Conservation (phyloP, 345 rosid genomes). For the Limnanthes douglasii region DNA sequence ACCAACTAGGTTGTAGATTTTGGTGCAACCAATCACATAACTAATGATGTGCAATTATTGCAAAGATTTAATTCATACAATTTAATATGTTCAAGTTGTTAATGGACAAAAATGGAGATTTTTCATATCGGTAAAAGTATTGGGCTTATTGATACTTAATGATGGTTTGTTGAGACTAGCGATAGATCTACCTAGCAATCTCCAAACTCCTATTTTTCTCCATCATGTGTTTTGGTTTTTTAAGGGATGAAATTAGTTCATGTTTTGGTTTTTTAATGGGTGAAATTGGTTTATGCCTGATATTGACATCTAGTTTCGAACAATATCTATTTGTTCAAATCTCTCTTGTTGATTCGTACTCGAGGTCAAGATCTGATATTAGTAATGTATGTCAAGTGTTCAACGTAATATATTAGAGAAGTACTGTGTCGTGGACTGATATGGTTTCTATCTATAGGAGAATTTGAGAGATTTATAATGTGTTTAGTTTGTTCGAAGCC, state of each 20-base stretch:
- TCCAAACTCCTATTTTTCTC: too few relatives aligned
- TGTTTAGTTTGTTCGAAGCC: slow-evolving; percentile 36
- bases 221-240: slow-evolving; percentile 15
- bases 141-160: too few relatives aligned
- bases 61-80: too few relatives aligned
- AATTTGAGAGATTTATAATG: slow-evolving; percentile 34
- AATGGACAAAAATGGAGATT: too few relatives aligned
- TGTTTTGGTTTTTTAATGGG: slow-evolving; percentile 15
- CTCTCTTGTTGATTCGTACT: slow-evolving; percentile 54
- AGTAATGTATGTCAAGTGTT: slow-evolving; percentile 40
- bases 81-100: too few relatives aligned
- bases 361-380: slow-evolving; percentile 27
- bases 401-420: slow-evolving; percentile 61
- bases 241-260: slow-evolving; percentile 35
- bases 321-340: slow-evolving; percentile 54
- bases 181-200: too few relatives aligned
- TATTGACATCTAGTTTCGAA: slow-evolving; percentile 37
- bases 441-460: slow-evolving; percentile 58
- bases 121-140: too few relatives aligned
- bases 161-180: too few relatives aligned
- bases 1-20: too few relatives aligned
- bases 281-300: slow-evolving; percentile 41
- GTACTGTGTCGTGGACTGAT: slow-evolving; percentile 73
- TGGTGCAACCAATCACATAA: too few relatives aligned
- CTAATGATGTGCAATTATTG: too few relatives aligned